Conservation (phyloP, 139 green algal species). For the Pleodorina starrii region DNA sequence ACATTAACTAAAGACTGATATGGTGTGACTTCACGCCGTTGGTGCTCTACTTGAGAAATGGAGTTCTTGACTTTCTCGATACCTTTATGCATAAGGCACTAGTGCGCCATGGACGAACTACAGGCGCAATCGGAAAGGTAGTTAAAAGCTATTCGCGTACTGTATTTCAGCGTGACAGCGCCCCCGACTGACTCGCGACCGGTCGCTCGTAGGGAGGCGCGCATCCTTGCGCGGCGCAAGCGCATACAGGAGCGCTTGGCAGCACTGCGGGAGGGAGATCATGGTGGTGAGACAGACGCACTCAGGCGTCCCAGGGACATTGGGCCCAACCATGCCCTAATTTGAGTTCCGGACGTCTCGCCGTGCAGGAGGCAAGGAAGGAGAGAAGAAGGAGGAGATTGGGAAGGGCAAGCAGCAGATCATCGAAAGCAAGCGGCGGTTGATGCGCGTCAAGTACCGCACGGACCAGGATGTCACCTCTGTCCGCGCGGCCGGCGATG, state of each 20-base stretch:
- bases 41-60: too few species aligned
- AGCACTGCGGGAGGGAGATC: conserved; percentile 66
- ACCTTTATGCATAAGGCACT: neutral
- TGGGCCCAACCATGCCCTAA: neutral
- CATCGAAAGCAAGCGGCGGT: conserved; percentile 71
- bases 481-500: conserved; percentile 72
- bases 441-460: conserved; percentile 72
- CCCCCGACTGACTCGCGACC: neutral
- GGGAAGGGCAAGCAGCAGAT: conserved; percentile 80
- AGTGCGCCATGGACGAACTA: conserved; percentile 21
- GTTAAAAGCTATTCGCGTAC: neutral
- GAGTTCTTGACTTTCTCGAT: neutral
- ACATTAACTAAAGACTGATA: neutral
- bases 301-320: neutral
- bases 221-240: conserved; percentile 69
- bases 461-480: conserved; percentile 73
- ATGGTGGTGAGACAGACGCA: conserved; percentile 53
- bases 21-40: too few species aligned
- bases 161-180: neutral
- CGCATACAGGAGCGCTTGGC: conserved; percentile 76
- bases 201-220: conserved; percentile 54
- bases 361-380: conserved; percentile 66
- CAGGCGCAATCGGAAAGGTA: conserved; percentile 43
- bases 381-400: conserved; percentile 70
- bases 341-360: neutral